Conservation (phyloP, 192 early-diverging fungal genomes). For the Spizellomyces punctatus region DNA sequence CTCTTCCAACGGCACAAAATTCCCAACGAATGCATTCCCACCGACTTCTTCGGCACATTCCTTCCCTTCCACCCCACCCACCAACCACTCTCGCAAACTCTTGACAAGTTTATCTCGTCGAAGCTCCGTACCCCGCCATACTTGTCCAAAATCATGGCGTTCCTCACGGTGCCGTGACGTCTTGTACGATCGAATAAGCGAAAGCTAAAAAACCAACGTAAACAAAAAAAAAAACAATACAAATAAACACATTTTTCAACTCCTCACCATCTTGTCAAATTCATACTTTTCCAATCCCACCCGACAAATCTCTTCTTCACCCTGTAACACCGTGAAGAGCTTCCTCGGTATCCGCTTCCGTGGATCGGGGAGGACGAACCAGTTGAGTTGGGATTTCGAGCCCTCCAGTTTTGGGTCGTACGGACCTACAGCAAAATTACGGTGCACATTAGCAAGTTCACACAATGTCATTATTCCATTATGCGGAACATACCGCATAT, state of each 20-base stretch:
- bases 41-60: too few species aligned
- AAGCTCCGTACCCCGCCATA: slow-evolving; percentile 6
- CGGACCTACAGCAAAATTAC: slow-evolving; percentile 56
- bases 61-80: neutral
- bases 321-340: neutral
- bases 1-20: too few species aligned
- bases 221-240: too few species aligned
- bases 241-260: too few species aligned
- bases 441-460: too few species aligned
- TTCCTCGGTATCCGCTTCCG: neutral
- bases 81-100: slow-evolving; percentile 21
- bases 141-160: slow-evolving; percentile 6
- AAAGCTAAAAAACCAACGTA: neutral
- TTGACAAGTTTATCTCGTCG: slow-evolving; percentile 2
- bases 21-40: too few species aligned
- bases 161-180: neutral
- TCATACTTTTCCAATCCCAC: slow-evolving; percentile 8
- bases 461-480: too few species aligned
- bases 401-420: slow-evolving; percentile 80
- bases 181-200: slow-evolving; percentile 8
- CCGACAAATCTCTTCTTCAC: neutral
- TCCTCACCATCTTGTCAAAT: slow-evolving; percentile 18
- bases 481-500: too few species aligned
- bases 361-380: slow-evolving; percentile 70
- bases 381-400: slow-evolving; percentile 79